Base-by-base conservation (phyloP, 768 basidiomycete species). In the Pleurotus djamor region DNA sequence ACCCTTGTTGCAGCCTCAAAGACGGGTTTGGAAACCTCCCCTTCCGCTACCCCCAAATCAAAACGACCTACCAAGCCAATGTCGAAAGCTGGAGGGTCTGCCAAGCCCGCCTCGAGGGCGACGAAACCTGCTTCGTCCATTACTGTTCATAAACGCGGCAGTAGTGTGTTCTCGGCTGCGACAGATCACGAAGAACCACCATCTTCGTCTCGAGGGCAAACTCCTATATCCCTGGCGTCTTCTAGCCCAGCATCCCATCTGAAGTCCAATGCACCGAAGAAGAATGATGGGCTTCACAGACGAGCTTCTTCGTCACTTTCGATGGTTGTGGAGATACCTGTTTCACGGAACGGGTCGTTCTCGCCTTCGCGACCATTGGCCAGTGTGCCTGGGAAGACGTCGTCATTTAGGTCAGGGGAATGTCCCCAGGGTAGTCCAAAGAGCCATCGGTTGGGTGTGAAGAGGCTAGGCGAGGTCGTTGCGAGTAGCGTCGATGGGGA, bases 401-500 rank as follows among this genome's bases (percentile, higher is more conserved):
- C 7, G 45, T 47, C 45, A 17, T 47, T 12, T 16, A 34, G 37
- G 51, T 5, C 13, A 4, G 14, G n/a, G 37, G 41, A 56, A 5
- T 43, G 54, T 43, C 10, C 10, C 12, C 21, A 5, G 7, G 49
- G 34, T 44, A 55, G 6, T 2, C 35, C 52, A 37, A 55, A 55
- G 44, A 48, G 48, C 7, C 32, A 47, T 34, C 14, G 21, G 17
- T 9, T 56, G n/a, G 16, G 13, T 32, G 44, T 14, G 5, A 37
- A 48, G 44, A 44, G 48, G 8, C n/a, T 58, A 37, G n/a, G 38
- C 10, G 45, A 58, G 14, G 57, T 58, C 14, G 57, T 58, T 12
- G 44, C 47, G n/a, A 48, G 45, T 35, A 58, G 57, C n/a, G 45
- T 58, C 5, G 45, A 58, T n/a, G 57, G 57, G 32, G 57, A 58